Conservation (phyloP, 345 rosid genomes). For the Clarkia xantiana region DNA sequence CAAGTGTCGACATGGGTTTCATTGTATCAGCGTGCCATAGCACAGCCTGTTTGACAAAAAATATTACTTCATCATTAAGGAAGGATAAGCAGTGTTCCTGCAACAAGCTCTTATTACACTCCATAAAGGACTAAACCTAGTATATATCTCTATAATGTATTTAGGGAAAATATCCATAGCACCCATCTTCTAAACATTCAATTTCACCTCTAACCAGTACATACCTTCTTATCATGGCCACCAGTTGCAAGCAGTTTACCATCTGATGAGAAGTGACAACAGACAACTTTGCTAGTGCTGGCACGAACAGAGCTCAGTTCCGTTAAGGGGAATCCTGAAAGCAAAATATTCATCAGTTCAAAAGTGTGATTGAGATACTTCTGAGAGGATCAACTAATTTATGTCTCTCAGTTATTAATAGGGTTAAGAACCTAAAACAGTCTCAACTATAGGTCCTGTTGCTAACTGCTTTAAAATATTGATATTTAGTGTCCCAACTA, state of each 20-base stretch:
- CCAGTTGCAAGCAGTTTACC: slow-evolving; percentile 95
- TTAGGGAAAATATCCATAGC: no score
- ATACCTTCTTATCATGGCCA: slow-evolving; percentile 94
- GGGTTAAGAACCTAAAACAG: no score
- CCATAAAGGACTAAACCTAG: no score
- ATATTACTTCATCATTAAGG: no score
- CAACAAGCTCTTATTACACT: no score
- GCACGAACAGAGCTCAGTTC: slow-evolving; percentile 54
- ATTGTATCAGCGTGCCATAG: slow-evolving; percentile 66
- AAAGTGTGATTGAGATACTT: not conserved
- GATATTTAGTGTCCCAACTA: no score
- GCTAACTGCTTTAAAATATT: no score
- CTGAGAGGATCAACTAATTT: not conserved
- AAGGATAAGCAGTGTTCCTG: no score
- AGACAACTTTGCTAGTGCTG: slow-evolving; percentile 60
- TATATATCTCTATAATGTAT: no score
- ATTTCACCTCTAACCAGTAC: not conserved
- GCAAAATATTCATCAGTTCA: not conserved
- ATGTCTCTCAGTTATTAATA: no score
- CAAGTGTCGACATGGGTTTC: slow-evolving; percentile 60
- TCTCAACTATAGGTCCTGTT: no score
- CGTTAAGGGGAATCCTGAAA: slow-evolving; percentile 9
- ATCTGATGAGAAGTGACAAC: slow-evolving; percentile 94
- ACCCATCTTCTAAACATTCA: no score
- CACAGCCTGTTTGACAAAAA: slow-evolving; percentile 48